phyloP scores from a whole-genome alignment of 306 rosid genomes.

The Arachis stenosperma region DNA sequence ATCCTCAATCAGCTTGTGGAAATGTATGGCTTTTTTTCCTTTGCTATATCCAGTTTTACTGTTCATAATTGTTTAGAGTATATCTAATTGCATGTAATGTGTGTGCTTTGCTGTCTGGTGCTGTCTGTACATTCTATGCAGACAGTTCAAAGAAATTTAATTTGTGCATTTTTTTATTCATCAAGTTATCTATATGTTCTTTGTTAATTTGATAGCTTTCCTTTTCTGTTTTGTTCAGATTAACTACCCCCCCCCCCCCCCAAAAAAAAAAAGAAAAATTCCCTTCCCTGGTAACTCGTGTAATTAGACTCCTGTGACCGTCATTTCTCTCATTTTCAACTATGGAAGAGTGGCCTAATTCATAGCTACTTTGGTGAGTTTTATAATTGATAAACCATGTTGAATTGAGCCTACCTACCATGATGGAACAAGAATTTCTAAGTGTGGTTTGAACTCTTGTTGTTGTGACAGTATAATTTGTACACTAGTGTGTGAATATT shows the following conservation, averaged over 20 bases:
- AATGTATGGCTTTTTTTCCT: constrained; percentile 49
- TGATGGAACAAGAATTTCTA: constrained; percentile 6
- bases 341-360: constrained; percentile 1
- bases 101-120: constrained; percentile 24
- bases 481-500: neutral
- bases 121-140: constrained; percentile 14
- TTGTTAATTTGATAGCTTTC: constrained; percentile 2
- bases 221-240: constrained; percentile 4
- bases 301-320: constrained; percentile 10
- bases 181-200: no score
- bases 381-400: neutral
- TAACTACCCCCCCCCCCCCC: no score
- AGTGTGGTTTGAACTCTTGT: constrained; percentile 5
- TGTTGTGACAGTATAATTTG: neutral
- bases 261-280: no score
- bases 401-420: neutral
- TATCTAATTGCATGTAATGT: neutral
- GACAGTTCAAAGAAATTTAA: neutral
- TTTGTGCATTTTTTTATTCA: neutral
- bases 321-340: constrained; percentile 7
- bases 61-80: neutral
- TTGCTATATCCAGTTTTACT: constrained; percentile 18
- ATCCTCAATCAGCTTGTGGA: constrained; percentile 96
- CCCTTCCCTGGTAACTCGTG: no score
- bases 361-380: neutral